Base-by-base conservation (phyloP, 352 stramenopile species). In the Globisporangium paddicum region DNA sequence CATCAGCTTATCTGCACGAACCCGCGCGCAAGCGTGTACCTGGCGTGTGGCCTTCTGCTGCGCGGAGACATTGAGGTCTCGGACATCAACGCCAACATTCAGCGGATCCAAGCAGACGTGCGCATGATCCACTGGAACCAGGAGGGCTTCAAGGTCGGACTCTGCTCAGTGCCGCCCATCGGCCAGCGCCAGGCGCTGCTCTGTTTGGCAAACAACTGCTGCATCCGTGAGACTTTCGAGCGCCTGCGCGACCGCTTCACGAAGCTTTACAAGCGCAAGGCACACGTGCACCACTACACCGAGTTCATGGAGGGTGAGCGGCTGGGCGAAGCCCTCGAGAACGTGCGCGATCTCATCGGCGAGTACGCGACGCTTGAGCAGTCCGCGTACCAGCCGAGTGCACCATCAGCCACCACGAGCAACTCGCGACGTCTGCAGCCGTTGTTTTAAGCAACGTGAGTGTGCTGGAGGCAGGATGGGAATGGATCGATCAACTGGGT, bases 111-210 rank as follows among this genome's bases (percentile, higher is more conserved):
- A 55, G 73, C 77, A 0, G 72, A 93, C 55, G 75, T 97, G 49
- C 65, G 74, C n/a, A 92, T 97, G 79, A 90, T 94, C 35, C 73
- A 82, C 38, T 97, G 89, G 89, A 97, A 97, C 57, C 75, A 79
- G 40, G 90, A 97, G 60, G 89, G 89, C 13, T 97, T 97, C 68
- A 97, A 97, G 64, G 68, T 95, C 21, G 89, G 86, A 0, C 62
- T 95, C 7, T 96, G 86, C 55, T 63, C 53, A 16, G 82, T 89
- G 26, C 72, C 82, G 0, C 77, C 86, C 3, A 71, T 93, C 30
- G 72, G 72, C 7, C 75, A 87, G 35, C 66, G 49, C 16, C 71
- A 77, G 14, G 87, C 87, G n/a, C 62, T 97, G 40, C 67, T 96
- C 9, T 91, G 78, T 45, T 58, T 97, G 1, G 86, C 82, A 32